Conservation (phyloP, 1,284 basidiomycete species). For the Pseudozyma thailandica region DNA sequence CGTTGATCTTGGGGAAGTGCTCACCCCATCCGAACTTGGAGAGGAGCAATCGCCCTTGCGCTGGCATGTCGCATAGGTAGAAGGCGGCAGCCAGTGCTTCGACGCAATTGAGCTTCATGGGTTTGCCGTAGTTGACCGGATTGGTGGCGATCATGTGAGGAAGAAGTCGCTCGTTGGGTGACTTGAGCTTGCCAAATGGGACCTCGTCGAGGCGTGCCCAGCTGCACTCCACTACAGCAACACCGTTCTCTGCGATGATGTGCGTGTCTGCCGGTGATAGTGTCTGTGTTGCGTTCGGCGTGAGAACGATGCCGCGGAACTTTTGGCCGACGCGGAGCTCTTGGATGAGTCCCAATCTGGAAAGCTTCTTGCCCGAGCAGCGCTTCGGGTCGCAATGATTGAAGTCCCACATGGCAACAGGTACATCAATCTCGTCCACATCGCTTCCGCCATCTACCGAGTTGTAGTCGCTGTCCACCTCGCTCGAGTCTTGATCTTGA, state of each 20-base stretch:
- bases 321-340: conserved; percentile 85
- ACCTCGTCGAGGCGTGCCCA: conserved; percentile 96
- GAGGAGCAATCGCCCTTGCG: conserved; percentile 53
- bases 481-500: conserved; percentile 20
- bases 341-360: conserved; percentile 84
- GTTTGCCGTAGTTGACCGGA: conserved; percentile 66
- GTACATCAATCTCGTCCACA: conserved; percentile 45
- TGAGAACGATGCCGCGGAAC: conserved; percentile 91
- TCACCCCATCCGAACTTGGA: conserved; percentile 63
- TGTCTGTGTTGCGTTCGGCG: conserved; percentile 86
- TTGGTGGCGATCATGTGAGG: conserved; percentile 66
- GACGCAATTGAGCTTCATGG: conserved; percentile 66
- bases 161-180: conserved; percentile 85
- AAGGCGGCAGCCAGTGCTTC: conserved; percentile 65
- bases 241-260: conserved; percentile 79
- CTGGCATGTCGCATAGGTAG: conserved; percentile 53
- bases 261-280: conserved; percentile 86
- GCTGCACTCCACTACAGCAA: conserved; percentile 96
- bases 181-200: conserved; percentile 91
- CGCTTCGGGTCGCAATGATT: conserved; percentile 94
- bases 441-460: conserved; percentile 46
- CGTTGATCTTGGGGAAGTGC: conserved; percentile 59
- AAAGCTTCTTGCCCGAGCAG: conserved; percentile 93
- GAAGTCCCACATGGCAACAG: conserved; percentile 75
- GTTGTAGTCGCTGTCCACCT: conserved; percentile 32